Evolutionary conservation across 2,329 filamentous ascomycete genomes (phyloP).

Genomic region (Alternaria gansuensis): DNA sequence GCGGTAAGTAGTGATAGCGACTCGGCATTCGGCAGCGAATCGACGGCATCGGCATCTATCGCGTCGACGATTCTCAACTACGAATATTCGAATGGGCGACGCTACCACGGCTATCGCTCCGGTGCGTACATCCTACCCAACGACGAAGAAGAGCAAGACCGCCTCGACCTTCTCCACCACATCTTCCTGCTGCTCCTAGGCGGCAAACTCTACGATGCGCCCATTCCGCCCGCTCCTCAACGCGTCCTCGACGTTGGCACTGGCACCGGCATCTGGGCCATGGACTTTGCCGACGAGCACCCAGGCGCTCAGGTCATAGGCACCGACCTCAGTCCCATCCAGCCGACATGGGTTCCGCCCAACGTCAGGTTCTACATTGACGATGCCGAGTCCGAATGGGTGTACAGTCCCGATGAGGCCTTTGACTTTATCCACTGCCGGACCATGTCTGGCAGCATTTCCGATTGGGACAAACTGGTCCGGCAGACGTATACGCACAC

Average conservation of each 20-base stretch:
- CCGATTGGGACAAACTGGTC: conserved; percentile 47
- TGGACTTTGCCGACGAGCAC: conserved; percentile 52
- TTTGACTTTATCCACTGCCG: conserved; percentile 51
- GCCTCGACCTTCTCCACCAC: conserved; percentile 52
- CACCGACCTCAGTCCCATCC: conserved; percentile 52
- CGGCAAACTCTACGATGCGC: conserved; percentile 50
- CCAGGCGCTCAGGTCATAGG: conserved; percentile 48
- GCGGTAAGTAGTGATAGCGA: conserved; percentile 41
- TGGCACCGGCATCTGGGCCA: conserved; percentile 53
- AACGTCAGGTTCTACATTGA: conserved; percentile 56
- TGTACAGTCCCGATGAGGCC: conserved; percentile 44
- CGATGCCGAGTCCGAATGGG: conserved; percentile 54
- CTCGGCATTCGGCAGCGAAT: conserved; percentile 43
- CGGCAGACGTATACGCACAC: conserved; percentile 39
- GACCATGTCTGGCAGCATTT: conserved; percentile 42
- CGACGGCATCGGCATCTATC: conserved; percentile 46
- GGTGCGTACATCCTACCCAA: conserved; percentile 51
- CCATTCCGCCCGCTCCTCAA: conserved; percentile 31
- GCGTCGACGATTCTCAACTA: conserved; percentile 51
- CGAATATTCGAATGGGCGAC: conserved; percentile 51
- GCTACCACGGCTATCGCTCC: conserved; percentile 51
- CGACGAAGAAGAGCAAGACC: conserved; percentile 53
- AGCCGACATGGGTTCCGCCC: conserved; percentile 52
- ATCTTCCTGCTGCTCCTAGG: conserved; percentile 50
- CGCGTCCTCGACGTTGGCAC: conserved; percentile 54